A percentile compares a stretch with the other conserved stretches of the same genome.
phyloP scores from a whole-genome alignment of 306 rosid genomes.

The Adenanthera pavonina region DNA sequence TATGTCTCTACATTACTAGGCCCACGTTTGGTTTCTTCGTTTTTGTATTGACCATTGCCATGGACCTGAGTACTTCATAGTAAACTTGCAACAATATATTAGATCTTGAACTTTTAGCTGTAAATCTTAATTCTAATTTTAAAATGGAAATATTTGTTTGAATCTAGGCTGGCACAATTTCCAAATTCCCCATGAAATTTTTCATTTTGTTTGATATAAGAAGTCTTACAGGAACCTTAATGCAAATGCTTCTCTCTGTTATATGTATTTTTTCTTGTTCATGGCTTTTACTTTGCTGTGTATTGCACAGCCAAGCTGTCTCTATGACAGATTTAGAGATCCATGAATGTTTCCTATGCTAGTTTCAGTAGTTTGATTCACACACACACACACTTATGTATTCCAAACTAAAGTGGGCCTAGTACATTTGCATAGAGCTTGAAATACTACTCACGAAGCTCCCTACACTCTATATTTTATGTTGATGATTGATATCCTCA shows the following conservation, averaged over 20 bases:
- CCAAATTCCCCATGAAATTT: background rate
- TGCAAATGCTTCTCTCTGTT: background rate
- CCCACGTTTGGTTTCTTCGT: background rate
- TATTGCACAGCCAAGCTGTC: background rate
- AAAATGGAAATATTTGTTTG: background rate
- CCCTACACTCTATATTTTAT: too few relatives aligned
- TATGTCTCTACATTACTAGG: background rate
- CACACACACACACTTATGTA: background rate
- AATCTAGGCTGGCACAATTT: background rate
- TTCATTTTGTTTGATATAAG: background rate
- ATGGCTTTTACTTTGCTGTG: background rate
- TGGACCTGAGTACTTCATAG: background rate
- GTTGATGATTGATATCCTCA: too few relatives aligned
- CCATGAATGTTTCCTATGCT: background rate
- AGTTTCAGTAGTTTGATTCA: background rate
- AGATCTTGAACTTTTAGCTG: background rate
- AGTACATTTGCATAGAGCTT: too few relatives aligned
- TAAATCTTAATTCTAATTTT: background rate
- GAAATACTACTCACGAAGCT: too few relatives aligned
- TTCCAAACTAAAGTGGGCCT: background rate
- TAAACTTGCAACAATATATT: background rate
- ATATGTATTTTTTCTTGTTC: slow-evolving; percentile 3
- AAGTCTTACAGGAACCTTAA: background rate
- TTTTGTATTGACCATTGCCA: background rate
- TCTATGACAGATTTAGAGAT: background rate